These are phyloP conservation scores for Gnaphalium uliginosum DNA, from an alignment of 129 eudicot genomes.

Conservation along the genomic window DNA sequence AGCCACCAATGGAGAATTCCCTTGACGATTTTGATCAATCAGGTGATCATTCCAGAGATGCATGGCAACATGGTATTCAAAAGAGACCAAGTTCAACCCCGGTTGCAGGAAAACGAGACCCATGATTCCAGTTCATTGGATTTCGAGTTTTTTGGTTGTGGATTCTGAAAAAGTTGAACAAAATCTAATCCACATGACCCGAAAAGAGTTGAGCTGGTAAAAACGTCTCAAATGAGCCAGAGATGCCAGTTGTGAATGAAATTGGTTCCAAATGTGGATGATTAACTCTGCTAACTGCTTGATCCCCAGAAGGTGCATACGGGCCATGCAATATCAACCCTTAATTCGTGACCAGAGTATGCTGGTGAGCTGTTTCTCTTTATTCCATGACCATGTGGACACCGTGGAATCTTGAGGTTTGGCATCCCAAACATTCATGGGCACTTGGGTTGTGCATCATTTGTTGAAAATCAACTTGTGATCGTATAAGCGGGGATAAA, in stretches of 20 bases:
- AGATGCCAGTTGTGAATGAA: conserved; percentile 18
- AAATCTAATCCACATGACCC: neutral
- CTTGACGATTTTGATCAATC: conserved; percentile 64
- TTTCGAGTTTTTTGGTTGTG: conserved; percentile 10
- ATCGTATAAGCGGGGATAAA: conserved; percentile 22
- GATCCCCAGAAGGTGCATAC: conserved; percentile 15
- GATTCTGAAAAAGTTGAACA: conserved; percentile 2
- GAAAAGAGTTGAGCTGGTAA: conserved; percentile 11
- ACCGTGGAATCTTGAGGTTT: conserved; percentile 14
- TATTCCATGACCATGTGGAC: conserved; percentile 15
- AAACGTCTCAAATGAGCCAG: conserved; percentile 11
- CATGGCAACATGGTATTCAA: conserved; percentile 77
- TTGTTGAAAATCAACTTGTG: conserved; percentile 1
- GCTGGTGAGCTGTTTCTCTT: conserved; percentile 18
- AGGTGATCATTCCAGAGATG: conserved; percentile 52
- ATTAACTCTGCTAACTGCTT: conserved; percentile 22
- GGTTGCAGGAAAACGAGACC: conserved; percentile 60
- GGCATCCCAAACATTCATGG: neutral
- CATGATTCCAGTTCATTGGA: conserved; percentile 20
- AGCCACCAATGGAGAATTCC: conserved; percentile 46
- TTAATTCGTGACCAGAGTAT: conserved; percentile 6
- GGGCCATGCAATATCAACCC: conserved; percentile 5
- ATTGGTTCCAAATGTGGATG: conserved; percentile 17
- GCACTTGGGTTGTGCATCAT: neutral
- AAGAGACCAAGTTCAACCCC: conserved; percentile 55